These are phyloP conservation scores for Globisporangium emineosum DNA, from an alignment of 352 stramenopile species.

Conservation along the genomic window DNA sequence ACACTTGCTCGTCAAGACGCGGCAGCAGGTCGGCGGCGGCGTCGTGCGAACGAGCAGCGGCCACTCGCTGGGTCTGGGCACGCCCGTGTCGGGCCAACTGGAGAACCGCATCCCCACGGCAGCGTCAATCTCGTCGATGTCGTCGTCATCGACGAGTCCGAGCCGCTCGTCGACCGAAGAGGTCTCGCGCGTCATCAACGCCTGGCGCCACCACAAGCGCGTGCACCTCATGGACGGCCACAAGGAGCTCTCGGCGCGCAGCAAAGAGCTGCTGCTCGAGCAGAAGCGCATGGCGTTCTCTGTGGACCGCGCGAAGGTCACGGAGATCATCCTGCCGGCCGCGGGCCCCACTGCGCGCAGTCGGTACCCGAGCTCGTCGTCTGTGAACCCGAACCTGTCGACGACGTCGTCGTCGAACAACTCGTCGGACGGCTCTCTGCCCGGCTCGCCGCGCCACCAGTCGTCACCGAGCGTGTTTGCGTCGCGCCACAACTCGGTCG, in stretches of 20 bases:
- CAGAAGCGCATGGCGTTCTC: constrained; percentile 88
- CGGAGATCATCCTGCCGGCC: constrained; percentile 79
- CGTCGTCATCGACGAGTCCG: constrained; percentile 37
- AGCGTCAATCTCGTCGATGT: constrained; percentile 30
- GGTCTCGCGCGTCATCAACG: constrained; percentile 75
- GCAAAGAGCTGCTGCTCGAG: constrained; percentile 79
- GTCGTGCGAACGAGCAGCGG: constrained; percentile 54
- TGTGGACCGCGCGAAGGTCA: constrained; percentile 76
- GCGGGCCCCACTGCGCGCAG: constrained; percentile 40
- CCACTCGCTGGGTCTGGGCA: constrained; percentile 31
- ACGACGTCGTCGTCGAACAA: constrained; percentile 37
- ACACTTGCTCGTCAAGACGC: constrained; percentile 73
- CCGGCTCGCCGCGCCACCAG: constrained; percentile 25
- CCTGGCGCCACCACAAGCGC: constrained; percentile 84
- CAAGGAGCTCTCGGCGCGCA: constrained; percentile 76
- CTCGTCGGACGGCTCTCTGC: constrained; percentile 30
- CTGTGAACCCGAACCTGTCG: constrained; percentile 34
- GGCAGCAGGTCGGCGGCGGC: constrained; percentile 43
- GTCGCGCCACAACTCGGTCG: constrained; percentile 48
- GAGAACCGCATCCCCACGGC: constrained; percentile 47
- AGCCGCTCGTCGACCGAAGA: constrained; percentile 65
- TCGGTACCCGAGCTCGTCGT: constrained; percentile 51
- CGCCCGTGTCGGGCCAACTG: constrained; percentile 35
- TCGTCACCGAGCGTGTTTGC: constrained; percentile 29
- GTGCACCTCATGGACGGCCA: constrained; percentile 87